Evolutionary conservation across 768 basidiomycete species (phyloP).

Genomic region (Mycena floridula): DNA sequence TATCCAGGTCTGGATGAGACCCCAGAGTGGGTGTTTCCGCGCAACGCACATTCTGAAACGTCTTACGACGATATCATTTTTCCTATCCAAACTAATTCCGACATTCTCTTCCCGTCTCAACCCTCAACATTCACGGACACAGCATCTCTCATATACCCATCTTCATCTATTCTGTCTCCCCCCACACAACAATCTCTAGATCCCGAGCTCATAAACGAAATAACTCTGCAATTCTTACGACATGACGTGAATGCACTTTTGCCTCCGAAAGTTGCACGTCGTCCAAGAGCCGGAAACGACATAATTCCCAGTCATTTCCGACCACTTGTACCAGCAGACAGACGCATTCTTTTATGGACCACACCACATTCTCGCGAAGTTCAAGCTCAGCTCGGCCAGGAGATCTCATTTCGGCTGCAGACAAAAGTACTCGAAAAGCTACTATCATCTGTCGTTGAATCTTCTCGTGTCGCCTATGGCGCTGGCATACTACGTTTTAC

Average conservation of each 20-base stretch:
- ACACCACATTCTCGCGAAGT: slow-evolving; percentile 5
- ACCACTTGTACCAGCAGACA: slow-evolving; percentile 6
- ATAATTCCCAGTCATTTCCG: slow-evolving; percentile 1
- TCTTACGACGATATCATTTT: not conserved
- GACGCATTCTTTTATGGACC: slow-evolving; percentile 3
- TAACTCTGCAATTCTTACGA: not conserved
- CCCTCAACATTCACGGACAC: not conserved
- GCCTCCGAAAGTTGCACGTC: not conserved
- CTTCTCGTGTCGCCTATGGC: slow-evolving; percentile 15
- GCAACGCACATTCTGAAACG: not conserved
- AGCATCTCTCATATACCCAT: not conserved
- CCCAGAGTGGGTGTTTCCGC: slow-evolving; percentile 1
- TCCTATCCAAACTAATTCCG: not conserved
- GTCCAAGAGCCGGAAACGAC: not conserved
- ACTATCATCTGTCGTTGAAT: not conserved
- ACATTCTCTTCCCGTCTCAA: not conserved
- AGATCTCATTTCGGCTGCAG: slow-evolving; percentile 1
- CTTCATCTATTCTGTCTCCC: not conserved
- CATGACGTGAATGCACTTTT: slow-evolving; percentile 1
- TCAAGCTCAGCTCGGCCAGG: not conserved
- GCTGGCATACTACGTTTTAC: slow-evolving; percentile 20
- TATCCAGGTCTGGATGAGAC: slow-evolving; percentile 2
- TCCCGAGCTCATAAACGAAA: not conserved
- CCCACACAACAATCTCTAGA: not conserved
- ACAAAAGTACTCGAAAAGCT: not conserved